phyloP scores from a whole-genome alignment of 805 yeast species.

The Schizosaccharomyces osmophilus region DNA sequence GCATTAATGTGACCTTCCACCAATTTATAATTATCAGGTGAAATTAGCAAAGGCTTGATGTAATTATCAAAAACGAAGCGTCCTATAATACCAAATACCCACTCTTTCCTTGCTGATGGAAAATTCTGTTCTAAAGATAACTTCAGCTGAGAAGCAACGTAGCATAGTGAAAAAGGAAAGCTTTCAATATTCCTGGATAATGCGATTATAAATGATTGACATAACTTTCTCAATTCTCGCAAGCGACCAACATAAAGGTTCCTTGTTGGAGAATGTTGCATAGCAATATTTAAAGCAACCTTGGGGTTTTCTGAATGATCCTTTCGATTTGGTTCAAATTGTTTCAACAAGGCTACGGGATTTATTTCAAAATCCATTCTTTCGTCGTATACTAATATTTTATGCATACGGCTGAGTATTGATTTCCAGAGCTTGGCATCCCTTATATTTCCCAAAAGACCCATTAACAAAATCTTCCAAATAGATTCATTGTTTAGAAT shows the following conservation, averaged over 20 bases:
- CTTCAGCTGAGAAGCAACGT: constrained; percentile 24
- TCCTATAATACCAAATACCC: constrained; percentile 43
- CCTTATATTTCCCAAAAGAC: constrained; percentile 15
- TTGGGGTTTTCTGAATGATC: background rate
- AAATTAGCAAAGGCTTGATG: constrained; percentile 16
- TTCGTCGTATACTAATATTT: constrained; percentile 15
- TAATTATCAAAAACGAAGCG: constrained; percentile 19
- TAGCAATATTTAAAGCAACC: constrained; percentile 32
- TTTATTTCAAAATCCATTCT: constrained; percentile 51
- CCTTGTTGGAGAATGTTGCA: constrained; percentile 55
- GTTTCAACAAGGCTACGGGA: constrained; percentile 24
- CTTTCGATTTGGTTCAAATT: constrained; percentile 12
- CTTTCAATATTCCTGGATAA: constrained; percentile 21
- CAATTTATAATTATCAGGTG: constrained; percentile 27
- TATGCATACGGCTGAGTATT: constrained; percentile 19
- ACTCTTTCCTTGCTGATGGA: constrained; percentile 35
- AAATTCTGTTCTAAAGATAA: constrained; percentile 15
- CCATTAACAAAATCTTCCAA: constrained; percentile 22
- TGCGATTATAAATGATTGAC: constrained; percentile 33
- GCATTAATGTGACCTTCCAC: constrained; percentile 14
- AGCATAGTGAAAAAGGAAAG: constrained; percentile 31
- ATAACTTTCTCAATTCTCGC: constrained; percentile 45
- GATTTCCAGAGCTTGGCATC: constrained; percentile 15
- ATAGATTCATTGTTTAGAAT: constrained; percentile 12
- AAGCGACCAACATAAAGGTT: constrained; percentile 45